phyloP scores from a whole-genome alignment of 106 monocot species.

The Ottelia alismoides region DNA sequence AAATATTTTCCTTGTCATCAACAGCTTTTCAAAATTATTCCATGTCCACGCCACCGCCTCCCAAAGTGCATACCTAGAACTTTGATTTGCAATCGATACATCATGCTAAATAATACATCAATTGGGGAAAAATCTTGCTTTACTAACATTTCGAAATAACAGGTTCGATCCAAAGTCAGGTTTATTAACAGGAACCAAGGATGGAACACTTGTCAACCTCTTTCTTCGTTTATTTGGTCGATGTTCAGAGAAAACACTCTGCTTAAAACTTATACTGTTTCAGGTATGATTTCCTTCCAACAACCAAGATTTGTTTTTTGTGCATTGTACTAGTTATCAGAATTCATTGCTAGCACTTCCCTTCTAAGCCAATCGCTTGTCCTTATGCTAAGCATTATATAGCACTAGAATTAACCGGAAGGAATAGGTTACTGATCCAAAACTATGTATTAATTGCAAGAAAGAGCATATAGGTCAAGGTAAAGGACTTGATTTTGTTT shows the following conservation, averaged over 20 bases:
- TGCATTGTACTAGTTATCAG: not conserved
- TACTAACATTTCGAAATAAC: not conserved
- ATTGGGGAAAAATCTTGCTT: not conserved
- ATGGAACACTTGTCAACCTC: slow-evolving; percentile 25
- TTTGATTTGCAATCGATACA: not conserved
- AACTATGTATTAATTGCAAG: too few relatives aligned
- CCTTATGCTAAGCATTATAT: too few relatives aligned
- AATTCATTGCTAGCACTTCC: too few relatives aligned
- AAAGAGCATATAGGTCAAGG: not conserved
- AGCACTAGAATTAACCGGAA: too few relatives aligned
- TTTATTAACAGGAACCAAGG: slow-evolving; percentile 21
- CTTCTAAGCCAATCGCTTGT: too few relatives aligned
- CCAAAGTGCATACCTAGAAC: slow-evolving; percentile 9
- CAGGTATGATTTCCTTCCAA: slow-evolving; percentile 8
- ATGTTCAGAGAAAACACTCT: slow-evolving; percentile 20
- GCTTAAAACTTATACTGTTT: slow-evolving; percentile 19
- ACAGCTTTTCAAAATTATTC: slow-evolving; percentile 29
- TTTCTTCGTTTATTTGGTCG: slow-evolving; percentile 24
- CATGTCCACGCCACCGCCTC: slow-evolving; percentile 23
- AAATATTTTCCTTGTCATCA: not conserved
- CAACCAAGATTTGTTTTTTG: not conserved
- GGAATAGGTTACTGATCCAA: not conserved
- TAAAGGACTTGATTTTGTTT: not conserved
- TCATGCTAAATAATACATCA: not conserved
- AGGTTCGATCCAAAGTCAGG: slow-evolving; percentile 23